Evolutionary conservation across 345 rosid genomes (phyloP).

Genomic region (Eucalyptus cloeziana): DNA sequence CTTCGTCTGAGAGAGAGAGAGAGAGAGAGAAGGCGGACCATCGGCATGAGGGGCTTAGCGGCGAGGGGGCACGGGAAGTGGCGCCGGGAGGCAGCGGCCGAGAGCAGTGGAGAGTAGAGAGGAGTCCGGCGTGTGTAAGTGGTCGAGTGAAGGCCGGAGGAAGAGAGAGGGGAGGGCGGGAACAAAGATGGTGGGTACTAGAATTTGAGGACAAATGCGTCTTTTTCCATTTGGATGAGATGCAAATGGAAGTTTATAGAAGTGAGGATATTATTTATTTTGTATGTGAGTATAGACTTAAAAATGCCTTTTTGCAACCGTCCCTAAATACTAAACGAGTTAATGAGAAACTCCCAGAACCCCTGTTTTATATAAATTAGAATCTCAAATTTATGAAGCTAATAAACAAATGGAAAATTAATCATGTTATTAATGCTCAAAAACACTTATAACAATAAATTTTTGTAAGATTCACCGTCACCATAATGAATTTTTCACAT

Average conservation of each 20-base stretch:
- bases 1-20: not conserved
- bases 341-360: not conserved
- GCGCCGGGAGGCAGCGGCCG: not conserved
- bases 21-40: not conserved
- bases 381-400: not conserved
- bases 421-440: not conserved
- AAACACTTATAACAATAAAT: not conserved
- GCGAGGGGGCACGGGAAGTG: not conserved
- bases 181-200: too few relatives aligned
- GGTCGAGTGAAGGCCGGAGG: too few relatives aligned
- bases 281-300: not conserved
- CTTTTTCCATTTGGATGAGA: not conserved
- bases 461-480: not conserved
- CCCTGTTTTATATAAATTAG: not conserved
- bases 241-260: not conserved
- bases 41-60: not conserved
- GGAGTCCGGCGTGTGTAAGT: too few relatives aligned
- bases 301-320: not conserved
- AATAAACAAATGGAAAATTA: not conserved
- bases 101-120: not conserved
- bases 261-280: not conserved
- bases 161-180: too few relatives aligned
- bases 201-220: not conserved
- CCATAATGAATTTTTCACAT: not conserved
- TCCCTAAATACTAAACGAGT: not conserved